Evolutionary conservation across 495 filamentous ascomycete genomes (phyloP).

Genomic region (Astrocystis sublimbata): DNA sequence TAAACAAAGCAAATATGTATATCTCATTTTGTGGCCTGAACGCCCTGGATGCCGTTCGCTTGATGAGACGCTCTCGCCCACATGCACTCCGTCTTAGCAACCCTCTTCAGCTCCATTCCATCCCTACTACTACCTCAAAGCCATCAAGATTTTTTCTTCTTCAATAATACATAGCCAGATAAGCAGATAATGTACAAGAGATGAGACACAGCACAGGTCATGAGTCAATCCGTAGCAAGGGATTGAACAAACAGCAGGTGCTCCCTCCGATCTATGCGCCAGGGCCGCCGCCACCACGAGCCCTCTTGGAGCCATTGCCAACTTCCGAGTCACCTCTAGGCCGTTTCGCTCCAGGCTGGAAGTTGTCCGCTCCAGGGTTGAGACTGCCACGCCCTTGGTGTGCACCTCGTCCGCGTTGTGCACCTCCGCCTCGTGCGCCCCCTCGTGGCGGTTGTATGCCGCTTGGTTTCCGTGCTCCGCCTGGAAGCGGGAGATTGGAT

Average conservation of each 20-base stretch:
- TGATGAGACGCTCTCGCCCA: neutral
- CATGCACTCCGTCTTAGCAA: too few relatives aligned
- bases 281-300: constrained; percentile 32
- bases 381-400: constrained; percentile 49
- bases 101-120: too few relatives aligned
- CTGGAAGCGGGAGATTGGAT: constrained; percentile 30
- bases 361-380: constrained; percentile 54
- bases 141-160: neutral
- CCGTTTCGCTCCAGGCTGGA: constrained; percentile 68
- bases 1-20: neutral
- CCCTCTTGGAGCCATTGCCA: constrained; percentile 37
- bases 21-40: neutral
- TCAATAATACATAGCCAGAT: neutral
- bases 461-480: constrained; percentile 28
- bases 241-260: neutral
- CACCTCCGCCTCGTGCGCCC: constrained; percentile 30
- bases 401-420: constrained; percentile 32
- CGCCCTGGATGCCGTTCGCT: neutral
- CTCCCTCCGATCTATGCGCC: constrained; percentile 9
- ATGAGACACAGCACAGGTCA: neutral
- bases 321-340: constrained; percentile 62
- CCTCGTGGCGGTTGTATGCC: constrained; percentile 30
- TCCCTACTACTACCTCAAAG: neutral
- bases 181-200: constrained; percentile 9
- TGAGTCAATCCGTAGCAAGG: neutral